A percentile compares a stretch with the other conserved stretches of the same genome.
Evolutionary conservation across 345 rosid species (phyloP).

Genomic region (Excoecaria cochinchinensis): DNA sequence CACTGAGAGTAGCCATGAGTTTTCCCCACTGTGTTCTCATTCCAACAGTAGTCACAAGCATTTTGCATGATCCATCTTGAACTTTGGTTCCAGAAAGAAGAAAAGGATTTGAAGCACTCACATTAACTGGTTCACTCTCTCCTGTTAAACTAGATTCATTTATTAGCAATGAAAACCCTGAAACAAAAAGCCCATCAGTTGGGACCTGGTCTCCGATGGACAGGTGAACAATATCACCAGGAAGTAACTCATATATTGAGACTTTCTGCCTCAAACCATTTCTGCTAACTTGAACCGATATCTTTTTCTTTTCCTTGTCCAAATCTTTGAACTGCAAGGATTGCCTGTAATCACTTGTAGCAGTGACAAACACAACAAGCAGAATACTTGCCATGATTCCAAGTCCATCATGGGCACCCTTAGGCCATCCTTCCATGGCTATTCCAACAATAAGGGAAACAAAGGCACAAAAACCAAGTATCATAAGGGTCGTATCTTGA

Average conservation of each 20-base stretch:
- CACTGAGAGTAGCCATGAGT: slow-evolving; percentile 84
- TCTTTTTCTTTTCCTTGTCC: slow-evolving; percentile 93
- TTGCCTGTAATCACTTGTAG: slow-evolving; percentile 84
- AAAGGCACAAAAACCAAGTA: slow-evolving; percentile 83
- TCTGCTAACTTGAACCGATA: slow-evolving; percentile 72
- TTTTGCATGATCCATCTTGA: slow-evolving; percentile 91
- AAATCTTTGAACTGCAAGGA: slow-evolving; percentile 82
- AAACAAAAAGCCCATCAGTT: slow-evolving; percentile 84
- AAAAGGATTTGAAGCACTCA: slow-evolving; percentile 60
- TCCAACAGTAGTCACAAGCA: slow-evolving; percentile 87
- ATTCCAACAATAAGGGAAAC: slow-evolving; percentile 82
- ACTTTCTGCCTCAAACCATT: slow-evolving; percentile 78
- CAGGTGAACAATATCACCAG: slow-evolving; percentile 91
- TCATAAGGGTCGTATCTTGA: slow-evolving; percentile 89
- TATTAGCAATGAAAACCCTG: slow-evolving; percentile 81
- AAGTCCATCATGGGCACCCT: slow-evolving; percentile 92
- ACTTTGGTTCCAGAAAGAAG: slow-evolving; percentile 91
- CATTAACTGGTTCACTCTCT: slow-evolving; percentile 83
- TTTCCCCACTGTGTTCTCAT: slow-evolving; percentile 99
- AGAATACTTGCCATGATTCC: slow-evolving; percentile 90
- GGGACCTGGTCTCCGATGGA: slow-evolving; percentile 92
- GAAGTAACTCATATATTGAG: slow-evolving; percentile 79
- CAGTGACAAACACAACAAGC: slow-evolving; percentile 86
- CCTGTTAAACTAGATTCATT: slow-evolving; percentile 95
- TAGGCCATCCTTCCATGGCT: slow-evolving; percentile 91